Conservation (phyloP, 768 basidiomycete genomes). For the Gymnopilus dilepis region DNA sequence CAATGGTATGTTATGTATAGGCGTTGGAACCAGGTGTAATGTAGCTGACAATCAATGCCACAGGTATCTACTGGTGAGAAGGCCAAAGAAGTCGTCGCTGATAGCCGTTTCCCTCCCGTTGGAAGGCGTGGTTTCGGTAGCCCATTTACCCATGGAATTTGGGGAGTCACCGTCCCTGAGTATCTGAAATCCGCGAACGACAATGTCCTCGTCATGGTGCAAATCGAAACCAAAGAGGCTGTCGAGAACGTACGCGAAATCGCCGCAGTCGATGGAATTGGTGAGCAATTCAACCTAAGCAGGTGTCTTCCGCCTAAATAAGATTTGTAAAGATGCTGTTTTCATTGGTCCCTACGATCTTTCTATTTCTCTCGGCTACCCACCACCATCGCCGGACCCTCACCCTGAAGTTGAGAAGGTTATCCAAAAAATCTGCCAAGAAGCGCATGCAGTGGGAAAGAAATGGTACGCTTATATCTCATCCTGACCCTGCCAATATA, state of each 20-base stretch:
- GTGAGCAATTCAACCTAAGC: slow-evolving; percentile 35
- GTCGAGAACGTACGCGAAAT: slow-evolving; percentile 66
- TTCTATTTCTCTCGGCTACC: slow-evolving; percentile 64
- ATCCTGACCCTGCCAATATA: too few relatives aligned
- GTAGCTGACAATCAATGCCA: too few relatives aligned
- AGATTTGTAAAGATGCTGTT: slow-evolving; percentile 43
- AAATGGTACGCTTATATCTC: slow-evolving; percentile 54
- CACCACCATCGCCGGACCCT: slow-evolving; percentile 65
- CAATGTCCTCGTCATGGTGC: slow-evolving; percentile 59
- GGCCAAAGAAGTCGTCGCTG: slow-evolving; percentile 59
- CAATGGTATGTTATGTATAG: slow-evolving; percentile 53
- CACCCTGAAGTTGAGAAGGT: slow-evolving; percentile 66
- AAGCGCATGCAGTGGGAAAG: slow-evolving; percentile 58
- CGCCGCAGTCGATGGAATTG: slow-evolving; percentile 64
- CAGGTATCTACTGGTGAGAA: slow-evolving; percentile 63
- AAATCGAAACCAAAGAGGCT: slow-evolving; percentile 69
- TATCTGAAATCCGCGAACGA: slow-evolving; percentile 64
- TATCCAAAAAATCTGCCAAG: slow-evolving; percentile 58
- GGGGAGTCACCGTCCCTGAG: slow-evolving; percentile 56
- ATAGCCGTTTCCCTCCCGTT: slow-evolving; percentile 63
- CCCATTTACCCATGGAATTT: slow-evolving; percentile 62
- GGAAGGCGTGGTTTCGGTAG: slow-evolving; percentile 72
- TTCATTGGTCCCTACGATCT: slow-evolving; percentile 76
- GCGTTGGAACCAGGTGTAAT: too few relatives aligned
- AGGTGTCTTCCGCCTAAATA: slow-evolving; percentile 19